These are phyloP conservation scores for Colletotrichum limetticola DNA, from an alignment of 2,329 filamentous ascomycete species.

Conservation along the genomic window DNA sequence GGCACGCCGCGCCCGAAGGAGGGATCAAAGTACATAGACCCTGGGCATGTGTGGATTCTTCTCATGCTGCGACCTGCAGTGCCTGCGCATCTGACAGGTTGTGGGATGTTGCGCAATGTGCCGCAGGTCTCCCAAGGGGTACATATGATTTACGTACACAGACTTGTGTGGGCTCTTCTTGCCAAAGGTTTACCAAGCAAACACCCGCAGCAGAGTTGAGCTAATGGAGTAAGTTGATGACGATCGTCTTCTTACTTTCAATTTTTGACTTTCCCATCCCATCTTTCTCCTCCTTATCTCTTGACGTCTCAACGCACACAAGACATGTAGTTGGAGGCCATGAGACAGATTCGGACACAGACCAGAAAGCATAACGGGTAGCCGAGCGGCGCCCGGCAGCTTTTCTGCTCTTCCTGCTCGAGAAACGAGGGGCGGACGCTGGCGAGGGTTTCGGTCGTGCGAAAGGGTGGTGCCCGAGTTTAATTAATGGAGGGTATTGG, in stretches of 20 bases:
- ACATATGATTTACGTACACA: not conserved
- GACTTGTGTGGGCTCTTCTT: conserved; percentile 13
- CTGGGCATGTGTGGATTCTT: not conserved
- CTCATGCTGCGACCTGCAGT: conserved; percentile 2
- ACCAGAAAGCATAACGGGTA: not conserved
- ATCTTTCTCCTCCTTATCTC: not conserved
- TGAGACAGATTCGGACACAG: not conserved
- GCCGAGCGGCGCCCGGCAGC: not conserved
- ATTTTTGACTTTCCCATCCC: not conserved
- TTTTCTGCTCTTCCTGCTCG: not conserved
- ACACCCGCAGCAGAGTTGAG: not conserved
- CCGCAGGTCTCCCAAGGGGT: conserved; percentile 8
- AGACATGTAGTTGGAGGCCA: not conserved
- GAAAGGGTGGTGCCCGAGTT: not conserved
- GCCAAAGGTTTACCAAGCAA: conserved; percentile 5
- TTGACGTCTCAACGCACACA: not conserved
- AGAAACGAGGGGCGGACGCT: not conserved
- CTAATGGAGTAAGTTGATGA: not conserved
- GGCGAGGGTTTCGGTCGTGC: not conserved
- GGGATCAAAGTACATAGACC: not conserved
- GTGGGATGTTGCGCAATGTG: conserved; percentile 16
- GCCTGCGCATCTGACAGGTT: conserved; percentile 12
- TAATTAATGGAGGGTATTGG: not conserved
- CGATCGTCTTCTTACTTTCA: not conserved
- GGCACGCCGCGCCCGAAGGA: not conserved